Conservation (phyloP, 2,329 filamentous ascomycete genomes). For the Curvularia hawaiiensis region DNA sequence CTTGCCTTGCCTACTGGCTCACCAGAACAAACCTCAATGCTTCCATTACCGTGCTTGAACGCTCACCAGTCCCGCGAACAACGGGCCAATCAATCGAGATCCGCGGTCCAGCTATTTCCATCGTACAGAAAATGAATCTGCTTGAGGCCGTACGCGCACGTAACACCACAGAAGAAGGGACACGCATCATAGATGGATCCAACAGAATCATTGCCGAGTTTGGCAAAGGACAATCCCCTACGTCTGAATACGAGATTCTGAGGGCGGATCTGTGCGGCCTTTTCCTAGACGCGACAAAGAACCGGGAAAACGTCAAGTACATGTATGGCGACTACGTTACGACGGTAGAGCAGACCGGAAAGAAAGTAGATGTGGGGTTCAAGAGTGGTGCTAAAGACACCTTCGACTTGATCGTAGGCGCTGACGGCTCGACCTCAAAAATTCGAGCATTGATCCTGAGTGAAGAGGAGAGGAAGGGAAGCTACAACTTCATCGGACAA, state of each 20-base stretch:
- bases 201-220: slow-evolving; percentile 27
- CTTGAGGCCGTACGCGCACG: slow-evolving; percentile 43
- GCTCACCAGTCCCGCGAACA: slow-evolving; percentile 45
- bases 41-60: slow-evolving; percentile 53
- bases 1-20: slow-evolving; percentile 45
- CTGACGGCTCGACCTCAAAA: slow-evolving; percentile 35
- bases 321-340: slow-evolving; percentile 22
- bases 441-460: slow-evolving; percentile 35
- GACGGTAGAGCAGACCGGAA: slow-evolving; percentile 23
- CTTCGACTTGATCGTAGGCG: slow-evolving; percentile 39
- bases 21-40: slow-evolving; percentile 35
- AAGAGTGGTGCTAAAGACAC: slow-evolving; percentile 25
- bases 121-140: slow-evolving; percentile 50
- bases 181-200: slow-evolving; percentile 41
- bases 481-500: slow-evolving; percentile 28
- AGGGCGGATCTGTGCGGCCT: slow-evolving; percentile 43
- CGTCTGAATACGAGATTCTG: slow-evolving; percentile 43
- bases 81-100: slow-evolving; percentile 55
- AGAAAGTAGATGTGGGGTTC: slow-evolving; percentile 31
- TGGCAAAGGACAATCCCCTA: slow-evolving; percentile 32
- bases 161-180: slow-evolving; percentile 49
- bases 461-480: slow-evolving; percentile 22
- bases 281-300: slow-evolving; percentile 30
- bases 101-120: slow-evolving; percentile 49
- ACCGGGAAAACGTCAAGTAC: slow-evolving; percentile 10